Conservation (phyloP, 768 basidiomycete genomes). For the Suillus plorans region DNA sequence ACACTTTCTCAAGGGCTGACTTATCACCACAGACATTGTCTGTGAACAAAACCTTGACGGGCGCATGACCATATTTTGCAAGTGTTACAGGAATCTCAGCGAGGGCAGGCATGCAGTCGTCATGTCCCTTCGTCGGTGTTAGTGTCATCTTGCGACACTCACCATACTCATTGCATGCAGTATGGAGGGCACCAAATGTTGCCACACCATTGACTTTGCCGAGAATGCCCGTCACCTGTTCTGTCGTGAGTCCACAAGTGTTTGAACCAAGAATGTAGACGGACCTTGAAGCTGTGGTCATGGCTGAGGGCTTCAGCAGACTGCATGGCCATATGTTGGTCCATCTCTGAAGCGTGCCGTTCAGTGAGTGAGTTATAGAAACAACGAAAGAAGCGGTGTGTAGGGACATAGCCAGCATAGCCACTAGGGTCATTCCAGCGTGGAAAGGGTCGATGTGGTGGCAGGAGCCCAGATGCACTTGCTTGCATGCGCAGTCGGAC, state of each 20-base stretch:
- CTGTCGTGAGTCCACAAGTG: no score
- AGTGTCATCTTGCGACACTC: constrained; percentile 24
- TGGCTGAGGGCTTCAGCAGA: constrained; percentile 15
- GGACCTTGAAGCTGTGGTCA: constrained; percentile 28
- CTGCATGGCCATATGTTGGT: constrained; percentile 29
- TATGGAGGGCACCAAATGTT: constrained; percentile 27
- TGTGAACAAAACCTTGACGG: constrained; percentile 27
- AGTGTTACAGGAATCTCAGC: constrained; percentile 24
- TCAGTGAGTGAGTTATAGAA: constrained; percentile 29
- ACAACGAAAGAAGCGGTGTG: constrained; percentile 10
- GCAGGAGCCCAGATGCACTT: neutral
- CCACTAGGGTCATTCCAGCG: constrained; percentile 11
- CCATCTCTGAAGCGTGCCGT: constrained; percentile 13
- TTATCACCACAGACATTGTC: constrained; percentile 31
- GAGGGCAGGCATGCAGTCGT: constrained; percentile 28
- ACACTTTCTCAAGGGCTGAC: constrained; percentile 16
- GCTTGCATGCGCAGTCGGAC: neutral
- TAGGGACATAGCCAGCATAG: constrained; percentile 11
- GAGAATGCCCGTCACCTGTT: constrained; percentile 29
- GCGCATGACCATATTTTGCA: constrained; percentile 24
- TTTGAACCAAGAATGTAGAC: neutral
- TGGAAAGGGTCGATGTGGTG: constrained; percentile 5
- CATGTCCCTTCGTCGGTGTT: constrained; percentile 33
- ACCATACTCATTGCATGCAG: constrained; percentile 28
- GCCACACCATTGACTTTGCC: constrained; percentile 24